Conservation (phyloP, 306 rosid genomes). For the Medicago lupulina region DNA sequence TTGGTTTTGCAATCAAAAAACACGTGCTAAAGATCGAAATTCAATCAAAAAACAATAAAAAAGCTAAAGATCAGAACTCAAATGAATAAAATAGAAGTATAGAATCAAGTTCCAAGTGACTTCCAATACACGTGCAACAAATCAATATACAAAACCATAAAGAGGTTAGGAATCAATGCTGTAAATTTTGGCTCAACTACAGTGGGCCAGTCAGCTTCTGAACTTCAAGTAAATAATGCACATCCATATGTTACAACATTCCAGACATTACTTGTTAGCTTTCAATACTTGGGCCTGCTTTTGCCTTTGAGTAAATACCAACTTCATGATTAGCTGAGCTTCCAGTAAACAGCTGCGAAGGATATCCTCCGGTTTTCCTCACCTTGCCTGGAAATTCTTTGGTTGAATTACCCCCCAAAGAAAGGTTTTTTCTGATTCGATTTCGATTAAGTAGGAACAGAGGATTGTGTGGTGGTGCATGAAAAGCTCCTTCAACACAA, state of each 20-base stretch:
- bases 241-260: conserved; percentile 25
- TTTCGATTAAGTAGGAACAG: conserved; percentile 69
- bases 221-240: conserved; percentile 21
- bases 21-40: conserved; percentile 3
- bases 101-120: conserved; percentile 21
- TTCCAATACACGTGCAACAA: conserved; percentile 37
- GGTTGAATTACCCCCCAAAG: conserved; percentile 60
- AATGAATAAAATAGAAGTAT: conserved; percentile 9
- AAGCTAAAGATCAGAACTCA: conserved; percentile 3
- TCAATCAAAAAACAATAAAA: neutral
- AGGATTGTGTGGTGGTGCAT: conserved; percentile 64
- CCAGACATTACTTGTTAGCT: conserved; percentile 46
- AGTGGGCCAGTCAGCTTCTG: conserved; percentile 43
- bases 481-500: conserved; percentile 78
- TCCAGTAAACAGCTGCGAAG: conserved; percentile 58
- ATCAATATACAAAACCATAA: conserved; percentile 45
- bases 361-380: conserved; percentile 53
- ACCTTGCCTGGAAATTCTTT: conserved; percentile 76
- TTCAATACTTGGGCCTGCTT: conserved; percentile 53
- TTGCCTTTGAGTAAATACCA: conserved; percentile 63
- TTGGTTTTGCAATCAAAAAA: conserved; percentile 18
- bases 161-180: conserved; percentile 41
- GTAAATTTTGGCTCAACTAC: conserved; percentile 28
- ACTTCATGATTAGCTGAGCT: conserved; percentile 60
- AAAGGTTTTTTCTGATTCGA: conserved; percentile 66